Evolutionary conservation across 306 rosid species (phyloP).

Genomic region (Parietaria judaica): DNA sequence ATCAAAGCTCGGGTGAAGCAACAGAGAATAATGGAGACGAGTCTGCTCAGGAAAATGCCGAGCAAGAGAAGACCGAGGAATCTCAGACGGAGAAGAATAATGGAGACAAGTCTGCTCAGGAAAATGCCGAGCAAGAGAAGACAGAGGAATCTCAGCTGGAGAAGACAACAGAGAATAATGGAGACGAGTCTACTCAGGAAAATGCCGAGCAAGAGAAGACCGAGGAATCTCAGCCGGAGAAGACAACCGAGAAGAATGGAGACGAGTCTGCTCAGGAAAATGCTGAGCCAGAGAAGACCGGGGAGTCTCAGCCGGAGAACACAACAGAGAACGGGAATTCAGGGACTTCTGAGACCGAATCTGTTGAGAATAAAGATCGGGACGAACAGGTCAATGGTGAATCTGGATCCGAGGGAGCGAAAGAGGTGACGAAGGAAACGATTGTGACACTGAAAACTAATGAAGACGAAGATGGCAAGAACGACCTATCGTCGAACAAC

Average conservation of each 20-base stretch:
- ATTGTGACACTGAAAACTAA: constrained; percentile 25
- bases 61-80: constrained; percentile 19
- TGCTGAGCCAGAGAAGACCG: not conserved
- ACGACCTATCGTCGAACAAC: constrained; percentile 32
- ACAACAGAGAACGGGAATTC: constrained; percentile 24
- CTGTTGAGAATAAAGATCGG: constrained; percentile 11
- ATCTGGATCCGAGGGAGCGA: constrained; percentile 18
- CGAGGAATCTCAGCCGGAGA: constrained; percentile 24
- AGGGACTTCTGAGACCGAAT: constrained; percentile 14
- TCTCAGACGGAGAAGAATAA: constrained; percentile 20
- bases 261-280: not conserved
- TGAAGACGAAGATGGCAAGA: constrained; percentile 29
- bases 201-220: constrained; percentile 21
- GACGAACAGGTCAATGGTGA: constrained; percentile 24
- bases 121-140: not conserved
- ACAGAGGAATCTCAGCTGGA: not conserved
- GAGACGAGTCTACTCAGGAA: constrained; percentile 29
- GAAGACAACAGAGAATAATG: constrained; percentile 28
- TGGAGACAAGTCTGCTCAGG: not conserved
- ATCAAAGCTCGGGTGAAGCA: constrained; percentile 21
- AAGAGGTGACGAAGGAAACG: constrained; percentile 26
- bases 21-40: constrained; percentile 37
- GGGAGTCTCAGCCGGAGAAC: not conserved
- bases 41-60: constrained; percentile 23
- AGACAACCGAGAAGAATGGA: not conserved